Conservation (phyloP, 2,329 filamentous ascomycete species). For the Colletotrichum tabaci region DNA sequence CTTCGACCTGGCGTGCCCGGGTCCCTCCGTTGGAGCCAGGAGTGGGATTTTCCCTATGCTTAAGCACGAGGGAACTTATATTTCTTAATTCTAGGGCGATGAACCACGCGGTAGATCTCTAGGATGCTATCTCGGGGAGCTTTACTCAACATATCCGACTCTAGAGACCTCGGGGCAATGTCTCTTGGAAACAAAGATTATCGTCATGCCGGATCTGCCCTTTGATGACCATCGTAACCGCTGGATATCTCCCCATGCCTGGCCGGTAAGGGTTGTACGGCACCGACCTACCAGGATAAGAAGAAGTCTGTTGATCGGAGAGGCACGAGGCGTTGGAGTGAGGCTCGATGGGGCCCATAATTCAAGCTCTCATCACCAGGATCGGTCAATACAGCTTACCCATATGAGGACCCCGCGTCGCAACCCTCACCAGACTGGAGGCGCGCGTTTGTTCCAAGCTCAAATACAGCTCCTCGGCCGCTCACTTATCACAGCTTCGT, state of each 20-base stretch:
- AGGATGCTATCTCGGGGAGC: neutral
- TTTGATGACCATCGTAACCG: too few relatives aligned
- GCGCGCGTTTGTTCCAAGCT: neutral
- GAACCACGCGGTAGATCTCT: neutral
- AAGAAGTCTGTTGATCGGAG: too few relatives aligned
- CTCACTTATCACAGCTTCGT: neutral
- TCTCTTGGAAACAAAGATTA: neutral
- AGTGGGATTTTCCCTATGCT: too few relatives aligned
- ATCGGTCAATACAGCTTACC: neutral
- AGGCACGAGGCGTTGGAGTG: neutral
- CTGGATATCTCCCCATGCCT: neutral
- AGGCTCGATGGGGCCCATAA: neutral
- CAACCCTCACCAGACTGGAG: neutral
- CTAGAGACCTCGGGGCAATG: too few relatives aligned
- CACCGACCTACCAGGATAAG: neutral
- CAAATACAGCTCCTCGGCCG: conserved; percentile 26
- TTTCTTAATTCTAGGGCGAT: too few relatives aligned
- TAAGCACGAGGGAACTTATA: too few relatives aligned
- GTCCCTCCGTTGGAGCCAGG: too few relatives aligned
- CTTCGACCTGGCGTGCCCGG: neutral
- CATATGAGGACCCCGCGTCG: neutral
- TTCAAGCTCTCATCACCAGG: neutral
- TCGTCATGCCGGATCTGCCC: neutral
- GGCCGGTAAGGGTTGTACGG: too few relatives aligned
- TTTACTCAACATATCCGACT: neutral